Base-by-base conservation (phyloP, 176 grass and related monocot genomes). In the Thinopyrum elongatum region DNA sequence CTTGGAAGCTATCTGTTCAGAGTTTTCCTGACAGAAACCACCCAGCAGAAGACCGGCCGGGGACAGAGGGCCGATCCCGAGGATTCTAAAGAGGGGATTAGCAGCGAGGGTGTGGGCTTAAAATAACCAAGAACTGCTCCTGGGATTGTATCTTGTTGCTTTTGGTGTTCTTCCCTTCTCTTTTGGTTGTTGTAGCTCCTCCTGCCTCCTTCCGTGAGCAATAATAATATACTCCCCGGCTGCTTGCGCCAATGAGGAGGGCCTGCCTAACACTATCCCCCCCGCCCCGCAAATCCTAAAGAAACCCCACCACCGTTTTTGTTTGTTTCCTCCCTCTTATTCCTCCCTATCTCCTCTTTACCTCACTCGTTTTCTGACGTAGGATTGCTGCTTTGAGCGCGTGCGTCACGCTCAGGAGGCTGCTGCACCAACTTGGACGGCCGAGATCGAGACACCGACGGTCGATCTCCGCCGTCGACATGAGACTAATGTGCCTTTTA, bases 251-350 rank as follows among this genome's bases (percentile, higher is more conserved):
- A 95, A 89, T 90, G 88, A 79, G 93, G 88, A 79, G 93, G 78
- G 36, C 79, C 61, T 69, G 81, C 90, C 77, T 88, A 91, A 91
- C 90, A 85, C 78, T 88, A 85, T 88, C 82, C 82, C 55, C 55
- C 81, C 78, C 79, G 51, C 61, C 47, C 15, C 49, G 49, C 49
- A 88, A 87, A 92, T 91, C 82, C 80, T 86, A 92, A 88, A 89
- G 61, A 86, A 87, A 87, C 90, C 90, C 90, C 86, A 91, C 90
- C 68, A 87, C 80, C 26, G 53, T 83, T 92, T 92, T 90, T 90
- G 86, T 90, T 90, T 87, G 87, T 84, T 89, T 82, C 83, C 83
- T 81, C 65, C 31, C 58, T 5, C 76, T 22, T 58, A 87, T 86
- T 89, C 90, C 82, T 65, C 74, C 73, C 49, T 92, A 82, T 87